Evolutionary conservation across 75 land plant genomes (phyloP), one percentile per base, ranked within the genome.

Genomic region (Selaginella tamariscina): DNA sequence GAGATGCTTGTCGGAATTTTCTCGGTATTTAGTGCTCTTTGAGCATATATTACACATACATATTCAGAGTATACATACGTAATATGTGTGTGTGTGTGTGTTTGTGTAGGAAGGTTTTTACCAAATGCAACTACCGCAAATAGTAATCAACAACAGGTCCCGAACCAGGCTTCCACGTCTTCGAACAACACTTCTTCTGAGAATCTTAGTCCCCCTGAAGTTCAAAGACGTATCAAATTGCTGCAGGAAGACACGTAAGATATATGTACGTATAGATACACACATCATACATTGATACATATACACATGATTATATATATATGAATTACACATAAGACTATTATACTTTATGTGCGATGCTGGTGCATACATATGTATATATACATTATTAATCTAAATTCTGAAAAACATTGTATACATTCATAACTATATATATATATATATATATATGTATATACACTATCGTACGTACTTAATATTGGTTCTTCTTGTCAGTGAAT

Each of bases 401-500:
- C n/a, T 5, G 2, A 8, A 22, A 5, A 27, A 57, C 8, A 21
- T 57, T 21, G n/a, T 2, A 57, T 8, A 27, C 22, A 27, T 23
- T 23, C 20, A 57, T 27, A 5, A 57, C 26, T 23, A 57, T 23
- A 23, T 22, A 2, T 57, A 57, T 23, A 57, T 57, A 2, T 8
- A 30, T 27, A 39, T 56, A 49, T 28, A 65, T n/a, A 68, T 21
- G 30, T 1, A 55, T 65, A 22, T 23, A 24, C 0, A 11, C 2
- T 15, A 23, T n/a, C 20, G 5, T 65, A 22, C 22, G n/a, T 11
- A 13, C 33, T 5, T 30, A 23, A 64, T 30, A 8, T 64, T 64
- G 66, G 5, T n/a, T 29, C 1, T 32, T 21, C 31, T 29, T 21
- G 15, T 8, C 44, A 88, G 90, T 32, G 96, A 85, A 63, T 71